A percentile compares a stretch with the other conserved stretches of the same genome.
phyloP scores from a whole-genome alignment of 257 asterid genomes.

The Sherardia arvensis region DNA sequence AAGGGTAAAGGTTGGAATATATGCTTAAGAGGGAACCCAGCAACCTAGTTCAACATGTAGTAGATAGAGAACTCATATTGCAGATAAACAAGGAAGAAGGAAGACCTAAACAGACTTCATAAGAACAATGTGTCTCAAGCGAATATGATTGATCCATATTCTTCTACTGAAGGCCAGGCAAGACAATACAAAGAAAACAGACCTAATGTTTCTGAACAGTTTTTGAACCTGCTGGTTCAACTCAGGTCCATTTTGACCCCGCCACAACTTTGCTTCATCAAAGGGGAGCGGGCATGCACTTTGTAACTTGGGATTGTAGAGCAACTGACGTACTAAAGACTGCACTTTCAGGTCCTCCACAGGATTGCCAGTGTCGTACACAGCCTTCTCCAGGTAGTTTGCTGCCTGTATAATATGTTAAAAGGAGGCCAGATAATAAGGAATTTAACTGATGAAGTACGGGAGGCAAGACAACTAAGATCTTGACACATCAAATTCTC shows the following conservation, averaged over 20 bases:
- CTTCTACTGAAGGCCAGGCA: not conserved
- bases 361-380: constrained; percentile 61
- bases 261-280: constrained; percentile 94
- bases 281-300: constrained; percentile 87
- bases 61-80: no score
- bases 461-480: constrained; percentile 8
- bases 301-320: constrained; percentile 72
- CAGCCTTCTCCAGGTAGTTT: constrained; percentile 87
- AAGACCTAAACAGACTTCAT: not conserved
- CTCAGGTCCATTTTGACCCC: constrained; percentile 92
- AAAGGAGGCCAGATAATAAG: constrained; percentile 5
- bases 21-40: not conserved
- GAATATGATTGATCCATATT: no score
- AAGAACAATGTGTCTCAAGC: not conserved
- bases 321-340: constrained; percentile 61
- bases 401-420: constrained; percentile 47
- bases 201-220: constrained; percentile 89
- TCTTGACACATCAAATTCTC: constrained; percentile 19
- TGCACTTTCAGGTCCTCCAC: constrained; percentile 79
- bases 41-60: not conserved
- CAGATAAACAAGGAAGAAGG: not conserved
- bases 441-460: not conserved
- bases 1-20: not conserved
- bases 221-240: constrained; percentile 75
- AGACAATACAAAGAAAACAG: constrained; percentile 1